These are phyloP conservation scores for Diaporthe nobilis DNA, from an alignment of 2,329 filamentous ascomycete species.

Conservation along the genomic window DNA sequence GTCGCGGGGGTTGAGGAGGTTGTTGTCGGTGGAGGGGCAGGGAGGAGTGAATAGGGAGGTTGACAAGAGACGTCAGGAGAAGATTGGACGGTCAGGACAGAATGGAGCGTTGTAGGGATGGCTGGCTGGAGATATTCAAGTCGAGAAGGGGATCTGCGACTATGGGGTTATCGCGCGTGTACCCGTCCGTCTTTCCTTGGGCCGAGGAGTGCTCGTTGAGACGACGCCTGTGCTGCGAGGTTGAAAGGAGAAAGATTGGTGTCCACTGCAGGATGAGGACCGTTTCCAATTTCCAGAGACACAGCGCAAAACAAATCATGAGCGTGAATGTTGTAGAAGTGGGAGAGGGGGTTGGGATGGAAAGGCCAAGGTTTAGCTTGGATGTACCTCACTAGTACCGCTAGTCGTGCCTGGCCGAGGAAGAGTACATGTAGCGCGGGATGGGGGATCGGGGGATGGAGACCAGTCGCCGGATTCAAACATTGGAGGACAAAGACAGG, in stretches of 20 bases:
- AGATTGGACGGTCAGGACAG: conserved; percentile 24
- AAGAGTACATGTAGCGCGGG: conserved; percentile 17
- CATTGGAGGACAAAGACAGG: conserved; percentile 10
- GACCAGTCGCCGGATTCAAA: conserved; percentile 18
- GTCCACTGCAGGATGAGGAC: background rate
- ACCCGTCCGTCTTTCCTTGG: background rate
- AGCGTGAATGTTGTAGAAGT: conserved; percentile 18
- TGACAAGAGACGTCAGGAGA: conserved; percentile 21
- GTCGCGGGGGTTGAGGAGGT: background rate
- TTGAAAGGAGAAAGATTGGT: background rate
- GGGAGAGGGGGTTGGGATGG: conserved; percentile 26
- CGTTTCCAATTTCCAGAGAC: background rate
- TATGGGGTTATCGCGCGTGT: conserved; percentile 6
- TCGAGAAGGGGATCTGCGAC: conserved; percentile 34
- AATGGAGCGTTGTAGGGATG: conserved; percentile 30
- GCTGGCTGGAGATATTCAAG: conserved; percentile 28
- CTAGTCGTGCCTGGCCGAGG: conserved; percentile 23
- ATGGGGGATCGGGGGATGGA: conserved; percentile 22
- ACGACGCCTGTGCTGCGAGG: background rate
- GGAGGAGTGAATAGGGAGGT: conserved; percentile 3
- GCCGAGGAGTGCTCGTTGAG: background rate
- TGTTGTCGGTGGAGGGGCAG: conserved; percentile 29
- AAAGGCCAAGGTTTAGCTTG: conserved; percentile 15
- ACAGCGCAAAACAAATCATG: conserved; percentile 15
- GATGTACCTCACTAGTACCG: conserved; percentile 31